phyloP scores from a whole-genome alignment of 164 flowering plant species.

The Magnolia changhungtana region DNA sequence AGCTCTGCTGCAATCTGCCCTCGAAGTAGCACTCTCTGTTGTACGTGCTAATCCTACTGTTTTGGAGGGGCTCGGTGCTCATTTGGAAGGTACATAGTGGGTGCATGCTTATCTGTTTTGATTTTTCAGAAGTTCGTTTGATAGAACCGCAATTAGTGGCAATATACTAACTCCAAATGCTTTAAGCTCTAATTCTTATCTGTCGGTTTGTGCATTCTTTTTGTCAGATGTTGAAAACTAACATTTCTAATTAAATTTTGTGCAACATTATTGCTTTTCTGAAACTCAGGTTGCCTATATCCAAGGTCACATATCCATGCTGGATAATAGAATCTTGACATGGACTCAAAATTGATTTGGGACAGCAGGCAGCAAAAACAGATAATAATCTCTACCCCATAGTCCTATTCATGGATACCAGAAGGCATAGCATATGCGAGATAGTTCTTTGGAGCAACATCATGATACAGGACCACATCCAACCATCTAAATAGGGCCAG shows the following conservation, averaged over 20 bases:
- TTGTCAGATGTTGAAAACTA: too few species aligned
- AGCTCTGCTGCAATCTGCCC: conserved; percentile 79
- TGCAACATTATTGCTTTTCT: too few species aligned
- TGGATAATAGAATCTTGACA: too few species aligned
- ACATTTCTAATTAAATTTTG: too few species aligned
- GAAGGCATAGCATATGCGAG: background rate
- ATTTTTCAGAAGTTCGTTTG: background rate
- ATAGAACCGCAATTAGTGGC: background rate
- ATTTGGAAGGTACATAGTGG: conserved; percentile 68
- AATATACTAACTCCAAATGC: background rate
- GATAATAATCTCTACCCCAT: too few species aligned
- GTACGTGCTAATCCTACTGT: conserved; percentile 90
- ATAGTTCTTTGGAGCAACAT: background rate
- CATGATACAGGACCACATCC: background rate
- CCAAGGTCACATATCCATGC: too few species aligned
- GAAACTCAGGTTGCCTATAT: too few species aligned
- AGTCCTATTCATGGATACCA: background rate
- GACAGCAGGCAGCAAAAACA: too few species aligned
- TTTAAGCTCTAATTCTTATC: background rate
- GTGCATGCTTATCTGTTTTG: background rate
- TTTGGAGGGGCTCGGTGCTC: conserved; percentile 94
- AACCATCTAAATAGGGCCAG: background rate
- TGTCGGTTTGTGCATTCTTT: too few species aligned
- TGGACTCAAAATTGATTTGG: too few species aligned
- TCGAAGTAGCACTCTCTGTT: conserved; percentile 77